Base-by-base conservation (phyloP, 2,329 filamentous ascomycete genomes). In the Neurospora crassa region DNA sequence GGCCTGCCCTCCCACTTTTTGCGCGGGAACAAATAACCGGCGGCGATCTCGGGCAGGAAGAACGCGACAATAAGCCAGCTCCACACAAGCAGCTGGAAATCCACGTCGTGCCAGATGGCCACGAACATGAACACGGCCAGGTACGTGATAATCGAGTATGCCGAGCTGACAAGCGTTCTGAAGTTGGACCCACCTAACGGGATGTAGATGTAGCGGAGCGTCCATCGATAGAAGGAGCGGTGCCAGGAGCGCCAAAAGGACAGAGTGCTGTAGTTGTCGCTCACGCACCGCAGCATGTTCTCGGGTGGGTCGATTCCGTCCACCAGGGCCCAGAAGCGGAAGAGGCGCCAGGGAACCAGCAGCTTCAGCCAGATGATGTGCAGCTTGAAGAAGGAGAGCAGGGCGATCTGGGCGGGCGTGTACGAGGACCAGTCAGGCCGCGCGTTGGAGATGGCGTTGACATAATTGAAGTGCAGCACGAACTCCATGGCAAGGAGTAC, bases 361-460 rank as follows among this genome's bases (percentile, higher is more conserved):
- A 99, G 89, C 80, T 99, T 99, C 67, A 99, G 87, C 96, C 96
- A 99, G 80, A 99, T 96, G 79, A 97, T 89, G 82, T 97, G 93
- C 14, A 99, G 89, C 81, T 97, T 97, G 85, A 98, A 96, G 83
- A 92, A 97, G 45, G 93, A 96, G 14, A 99, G 87, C 83, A 99
- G 90, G 78, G 89, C 92, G 63, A 99, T 88, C 79, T 99, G 93
- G 67, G 92, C 90, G 0, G 96, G 90, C 0, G 93, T 92, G 83
- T 97, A 98, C 34, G 89, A 84, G 40, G 85, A 84, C 96, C 96
- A 99, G 73, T 90, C 84, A 0, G 94, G 94, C 24, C 87, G 85
- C 2, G 91, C 87, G 79, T 96, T 92, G 77, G 91, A 92, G 77
- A 99, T 98, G 72, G 96, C 96, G 68, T 96, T 91, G 72, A 95